Conservation (phyloP, 2,329 filamentous ascomycete species). For the Fusarium sp. region DNA sequence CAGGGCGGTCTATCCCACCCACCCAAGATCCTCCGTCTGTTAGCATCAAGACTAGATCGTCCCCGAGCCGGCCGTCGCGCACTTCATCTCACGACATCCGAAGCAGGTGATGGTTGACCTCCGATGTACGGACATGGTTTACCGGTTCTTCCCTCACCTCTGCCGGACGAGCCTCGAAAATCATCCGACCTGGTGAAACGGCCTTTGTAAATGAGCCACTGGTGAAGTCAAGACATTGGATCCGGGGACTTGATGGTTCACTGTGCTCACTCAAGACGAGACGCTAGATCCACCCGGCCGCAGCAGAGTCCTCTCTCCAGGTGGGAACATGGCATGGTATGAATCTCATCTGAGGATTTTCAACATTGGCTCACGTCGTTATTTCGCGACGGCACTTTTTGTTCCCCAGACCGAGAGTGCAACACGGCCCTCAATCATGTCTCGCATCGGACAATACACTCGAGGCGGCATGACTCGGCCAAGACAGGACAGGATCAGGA, state of each 20-base stretch:
- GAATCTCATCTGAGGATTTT: constrained; percentile 25
- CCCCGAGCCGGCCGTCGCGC: constrained; percentile 21
- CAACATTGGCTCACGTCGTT: constrained; percentile 14
- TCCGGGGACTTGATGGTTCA: constrained; percentile 10
- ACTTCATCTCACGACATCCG: constrained; percentile 30
- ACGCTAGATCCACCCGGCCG: constrained; percentile 22
- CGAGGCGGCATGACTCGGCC: constrained; percentile 36
- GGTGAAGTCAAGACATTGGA: constrained; percentile 7
- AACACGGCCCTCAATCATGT: constrained; percentile 29
- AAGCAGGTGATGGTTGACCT: constrained; percentile 26
- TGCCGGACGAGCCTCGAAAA: constrained; percentile 8
- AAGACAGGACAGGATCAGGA: constrained; percentile 10
- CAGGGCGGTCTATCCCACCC: constrained; percentile 36
- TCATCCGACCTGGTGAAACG: constrained; percentile 24
- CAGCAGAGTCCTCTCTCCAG: constrained; percentile 17
- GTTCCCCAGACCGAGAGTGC: constrained; percentile 39
- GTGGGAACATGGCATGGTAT: constrained; percentile 30
- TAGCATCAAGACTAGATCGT: constrained; percentile 35
- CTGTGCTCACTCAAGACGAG: constrained; percentile 12
- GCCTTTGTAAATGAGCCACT: constrained; percentile 3
- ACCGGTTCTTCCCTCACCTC: constrained; percentile 8
- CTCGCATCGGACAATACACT: constrained; percentile 30
- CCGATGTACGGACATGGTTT: constrained; percentile 22
- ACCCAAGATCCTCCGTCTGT: constrained; percentile 31
- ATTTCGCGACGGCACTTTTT: constrained; percentile 9